Conservation (phyloP, 495 filamentous ascomycete genomes). For the Sporormia fimetaria region DNA sequence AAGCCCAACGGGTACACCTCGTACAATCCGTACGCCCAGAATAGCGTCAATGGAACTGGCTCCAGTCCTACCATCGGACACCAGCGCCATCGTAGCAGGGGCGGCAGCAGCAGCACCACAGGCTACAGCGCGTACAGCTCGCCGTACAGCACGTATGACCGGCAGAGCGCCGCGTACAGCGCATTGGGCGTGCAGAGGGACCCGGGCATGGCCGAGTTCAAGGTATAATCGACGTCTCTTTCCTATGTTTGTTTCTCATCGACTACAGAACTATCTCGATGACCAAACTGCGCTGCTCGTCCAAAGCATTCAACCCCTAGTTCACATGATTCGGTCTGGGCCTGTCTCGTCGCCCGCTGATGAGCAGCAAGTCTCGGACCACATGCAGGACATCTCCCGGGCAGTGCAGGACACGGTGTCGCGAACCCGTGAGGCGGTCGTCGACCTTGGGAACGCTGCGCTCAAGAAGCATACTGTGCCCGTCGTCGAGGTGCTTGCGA, state of each 20-base stretch:
- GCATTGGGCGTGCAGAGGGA: conserved; percentile 37
- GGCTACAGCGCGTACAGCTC: conserved; percentile 45
- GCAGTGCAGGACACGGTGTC: conserved; percentile 59
- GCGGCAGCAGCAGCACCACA: conserved; percentile 39
- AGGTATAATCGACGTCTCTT: conserved; percentile 35
- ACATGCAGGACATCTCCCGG: conserved; percentile 58
- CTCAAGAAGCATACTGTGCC: conserved; percentile 47
- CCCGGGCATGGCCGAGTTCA: conserved; percentile 60
- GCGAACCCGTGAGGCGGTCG: conserved; percentile 51
- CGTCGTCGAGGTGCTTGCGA: conserved; percentile 51
- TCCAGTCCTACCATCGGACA: conserved; percentile 9
- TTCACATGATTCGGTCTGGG: conserved; percentile 64
- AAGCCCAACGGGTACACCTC: conserved; percentile 17
- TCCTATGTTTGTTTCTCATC: conserved; percentile 1
- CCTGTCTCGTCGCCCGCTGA: conserved; percentile 37
- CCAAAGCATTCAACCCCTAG: conserved; percentile 69
- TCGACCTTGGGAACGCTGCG: conserved; percentile 31
- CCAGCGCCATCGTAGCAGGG: conserved; percentile 25
- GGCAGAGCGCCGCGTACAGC: conserved; percentile 22
- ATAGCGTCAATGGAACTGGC: conserved; percentile 33
- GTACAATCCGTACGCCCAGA: conserved; percentile 15
- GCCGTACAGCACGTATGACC: conserved; percentile 25
- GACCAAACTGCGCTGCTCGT: conserved; percentile 73
- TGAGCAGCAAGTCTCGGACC: conserved; percentile 53
- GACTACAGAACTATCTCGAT: conserved; percentile 62